Evolutionary conservation across 768 basidiomycete species (phyloP), one percentile per base, ranked within the genome.

Genomic region (Clathrus columnatus): DNA sequence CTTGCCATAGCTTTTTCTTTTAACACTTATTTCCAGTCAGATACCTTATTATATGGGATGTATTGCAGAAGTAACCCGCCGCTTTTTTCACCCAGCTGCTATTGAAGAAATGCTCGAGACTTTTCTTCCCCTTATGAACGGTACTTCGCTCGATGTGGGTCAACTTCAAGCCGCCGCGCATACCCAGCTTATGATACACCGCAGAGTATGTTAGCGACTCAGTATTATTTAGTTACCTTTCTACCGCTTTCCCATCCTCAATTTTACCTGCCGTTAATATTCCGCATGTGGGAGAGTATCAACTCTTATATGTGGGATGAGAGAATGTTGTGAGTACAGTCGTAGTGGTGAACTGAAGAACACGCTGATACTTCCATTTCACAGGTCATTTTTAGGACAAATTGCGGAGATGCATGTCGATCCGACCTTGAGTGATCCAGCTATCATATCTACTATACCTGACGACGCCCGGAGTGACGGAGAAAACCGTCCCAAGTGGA

Each of bases 221-320:
- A 94, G 67, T 89, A 87, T 63, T 91, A 89, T 70, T 73, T 93
- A 63, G 76, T 86, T 61, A 87, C 87, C 30, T 94, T 93, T 71
- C 76, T 95, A 48, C 92, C 92, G 2, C 74, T 87, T 57, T 80
- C 82, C 5, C 90, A 92, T 65, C 90, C 90, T 28, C 87, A 91
- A 70, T 79, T 80, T 45, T 93, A 92, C 74, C 76, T 83, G 52
- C 85, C 81, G 51, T 85, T 87, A 78, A 75, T 92, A 52, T 88
- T 93, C 72, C 83, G 85, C 52, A 64, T 91, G 46, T 94, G 91
- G 89, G 84, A 88, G 69, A 85, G 88, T 11, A 74, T 94, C 64
- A 91, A 92, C 71, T 90, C 88, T 56, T 88, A 88, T 67, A 79
- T 84, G 69, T 93, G 83, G 72, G 91, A 93, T 74, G 91, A 91